Percentiles rank a stretch among this genome's conserved stretches.
These are phyloP conservation scores for Phytophthora sansomeana DNA, from an alignment of 352 stramenopile species.

Conservation along the genomic window DNA sequence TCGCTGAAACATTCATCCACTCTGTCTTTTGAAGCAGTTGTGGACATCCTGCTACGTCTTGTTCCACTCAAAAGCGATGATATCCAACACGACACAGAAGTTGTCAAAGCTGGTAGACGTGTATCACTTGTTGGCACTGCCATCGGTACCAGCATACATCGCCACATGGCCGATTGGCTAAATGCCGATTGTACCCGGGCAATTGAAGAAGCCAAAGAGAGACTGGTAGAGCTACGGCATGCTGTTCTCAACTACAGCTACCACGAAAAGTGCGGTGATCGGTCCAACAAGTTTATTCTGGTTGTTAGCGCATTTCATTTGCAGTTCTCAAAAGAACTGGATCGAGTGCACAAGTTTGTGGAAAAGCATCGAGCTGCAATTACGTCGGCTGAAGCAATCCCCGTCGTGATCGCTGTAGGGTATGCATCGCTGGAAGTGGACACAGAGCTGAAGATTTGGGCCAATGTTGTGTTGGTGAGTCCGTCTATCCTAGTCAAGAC, in stretches of 20 bases:
- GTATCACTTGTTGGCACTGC: conserved; percentile 5
- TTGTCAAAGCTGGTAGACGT: not conserved
- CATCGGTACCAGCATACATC: not conserved
- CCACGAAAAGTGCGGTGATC: not conserved
- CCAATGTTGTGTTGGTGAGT: conserved; percentile 21
- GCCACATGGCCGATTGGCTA: conserved; percentile 11
- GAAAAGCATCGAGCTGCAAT: conserved; percentile 2
- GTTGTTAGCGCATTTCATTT: conserved; percentile 20
- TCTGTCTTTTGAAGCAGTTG: not conserved
- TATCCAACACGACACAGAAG: not conserved
- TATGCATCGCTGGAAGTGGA: conserved; percentile 22
- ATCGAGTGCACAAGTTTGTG: conserved; percentile 19
- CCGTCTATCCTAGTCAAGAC: conserved; percentile 8
- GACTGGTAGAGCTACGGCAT: conserved; percentile 9
- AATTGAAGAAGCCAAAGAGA: conserved; percentile 22
- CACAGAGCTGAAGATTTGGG: conserved; percentile 12
- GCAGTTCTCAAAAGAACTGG: conserved; percentile 11
- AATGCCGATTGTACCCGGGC: not conserved
- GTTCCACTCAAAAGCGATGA: not conserved
- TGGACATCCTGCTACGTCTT: conserved; percentile 4
- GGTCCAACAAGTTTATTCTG: conserved; percentile 1
- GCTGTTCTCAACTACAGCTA: conserved; percentile 2
- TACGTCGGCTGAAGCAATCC: conserved; percentile 1
- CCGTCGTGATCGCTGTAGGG: conserved; percentile 21
- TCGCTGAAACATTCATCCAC: not conserved